These are phyloP conservation scores for Colletotrichum tropicale DNA, from an alignment of 2,329 filamentous ascomycete genomes.

Conservation along the genomic window DNA sequence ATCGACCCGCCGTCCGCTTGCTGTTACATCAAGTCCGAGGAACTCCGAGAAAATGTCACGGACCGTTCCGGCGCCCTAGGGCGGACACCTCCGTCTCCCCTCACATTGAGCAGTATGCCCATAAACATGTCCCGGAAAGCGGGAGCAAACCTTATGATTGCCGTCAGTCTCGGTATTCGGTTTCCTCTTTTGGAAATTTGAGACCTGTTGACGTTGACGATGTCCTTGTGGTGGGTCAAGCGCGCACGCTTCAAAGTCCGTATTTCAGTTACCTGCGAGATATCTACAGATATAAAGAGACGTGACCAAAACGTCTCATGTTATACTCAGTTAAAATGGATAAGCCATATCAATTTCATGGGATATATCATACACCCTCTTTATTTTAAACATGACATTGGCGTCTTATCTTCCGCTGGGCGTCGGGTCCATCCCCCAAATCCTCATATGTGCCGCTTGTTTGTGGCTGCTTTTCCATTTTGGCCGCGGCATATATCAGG, in stretches of 20 bases:
- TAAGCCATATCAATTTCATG: not conserved
- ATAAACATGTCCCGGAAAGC: not conserved
- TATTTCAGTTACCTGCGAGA: rapidly evolving
- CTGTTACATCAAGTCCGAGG: not conserved
- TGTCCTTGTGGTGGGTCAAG: not conserved
- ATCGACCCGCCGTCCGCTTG: not conserved
- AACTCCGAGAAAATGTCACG: not conserved
- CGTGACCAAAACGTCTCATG: not conserved
- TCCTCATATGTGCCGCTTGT: not conserved
- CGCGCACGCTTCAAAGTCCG: not conserved
- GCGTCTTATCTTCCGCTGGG: not conserved
- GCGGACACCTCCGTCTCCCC: not conserved
- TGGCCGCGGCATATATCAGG: not conserved
- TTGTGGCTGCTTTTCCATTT: not conserved
- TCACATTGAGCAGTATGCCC: not conserved
- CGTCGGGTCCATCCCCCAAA: not conserved
- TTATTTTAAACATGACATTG: not conserved
- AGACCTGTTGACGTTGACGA: not conserved
- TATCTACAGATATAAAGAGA: not conserved
- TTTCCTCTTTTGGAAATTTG: not conserved
- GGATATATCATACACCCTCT: not conserved
- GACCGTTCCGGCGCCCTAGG: not conserved
- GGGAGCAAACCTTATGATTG: not conserved
- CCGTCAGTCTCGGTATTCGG: not conserved
- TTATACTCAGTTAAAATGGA: not conserved